A percentile compares a stretch with the other conserved stretches of the same genome.
Evolutionary conservation across 192 early-diverging fungal genomes (phyloP).

Genomic region (Backusella macrospora): DNA sequence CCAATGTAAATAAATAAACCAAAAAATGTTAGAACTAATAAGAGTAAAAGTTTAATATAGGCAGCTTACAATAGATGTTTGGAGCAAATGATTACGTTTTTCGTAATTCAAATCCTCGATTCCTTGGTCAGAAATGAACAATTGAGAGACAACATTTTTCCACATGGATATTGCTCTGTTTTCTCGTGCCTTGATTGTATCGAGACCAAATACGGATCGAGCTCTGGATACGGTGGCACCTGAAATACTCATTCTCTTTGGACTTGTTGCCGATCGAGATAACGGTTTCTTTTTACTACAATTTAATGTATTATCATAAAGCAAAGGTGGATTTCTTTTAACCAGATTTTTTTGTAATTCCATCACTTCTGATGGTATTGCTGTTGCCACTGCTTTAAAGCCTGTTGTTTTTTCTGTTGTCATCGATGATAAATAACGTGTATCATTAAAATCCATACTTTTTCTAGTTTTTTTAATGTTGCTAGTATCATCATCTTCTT

Average conservation of each 20-base stretch:
- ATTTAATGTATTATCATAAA: constrained; percentile 1
- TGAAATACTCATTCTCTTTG: constrained; percentile 1
- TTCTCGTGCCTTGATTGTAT: constrained; percentile 2
- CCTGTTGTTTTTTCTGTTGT: not conserved
- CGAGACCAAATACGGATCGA: constrained; percentile 1
- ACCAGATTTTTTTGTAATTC: not conserved
- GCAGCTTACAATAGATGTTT: constrained; percentile 2
- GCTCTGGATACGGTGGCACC: constrained; percentile 11
- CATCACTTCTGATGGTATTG: not conserved
- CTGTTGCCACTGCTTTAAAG: not conserved
- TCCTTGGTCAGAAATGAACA: not conserved
- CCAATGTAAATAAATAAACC: not conserved
- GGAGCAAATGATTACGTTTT: not conserved
- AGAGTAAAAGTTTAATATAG: not conserved
- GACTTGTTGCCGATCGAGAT: not conserved
- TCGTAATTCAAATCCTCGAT: not conserved
- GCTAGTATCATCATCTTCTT: not conserved
- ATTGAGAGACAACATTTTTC: constrained; percentile 10
- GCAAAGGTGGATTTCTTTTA: not conserved
- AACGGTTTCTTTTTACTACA: not conserved
- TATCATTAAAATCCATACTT: constrained; percentile 2
- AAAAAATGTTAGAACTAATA: not conserved
- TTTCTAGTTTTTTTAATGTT: not conserved
- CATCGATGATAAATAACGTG: not conserved
- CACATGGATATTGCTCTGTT: constrained; percentile 8